A percentile compares a stretch with the other conserved stretches of the same genome.
These are phyloP conservation scores for Populus tomentosa DNA, from an alignment of 441 rosid genomes.

Conservation along the genomic window DNA sequence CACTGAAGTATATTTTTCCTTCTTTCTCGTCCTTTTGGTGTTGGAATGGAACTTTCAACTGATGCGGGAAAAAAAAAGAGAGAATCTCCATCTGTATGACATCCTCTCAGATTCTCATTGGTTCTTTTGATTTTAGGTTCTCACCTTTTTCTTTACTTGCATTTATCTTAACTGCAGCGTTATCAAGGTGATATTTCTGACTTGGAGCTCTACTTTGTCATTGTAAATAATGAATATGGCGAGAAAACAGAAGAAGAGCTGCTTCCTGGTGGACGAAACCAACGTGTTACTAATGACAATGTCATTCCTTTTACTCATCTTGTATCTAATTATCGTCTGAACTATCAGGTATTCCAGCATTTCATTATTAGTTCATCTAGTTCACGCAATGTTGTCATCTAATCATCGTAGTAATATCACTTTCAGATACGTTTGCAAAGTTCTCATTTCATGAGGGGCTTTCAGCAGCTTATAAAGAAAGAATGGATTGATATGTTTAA, in stretches of 20 bases:
- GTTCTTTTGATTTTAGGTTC: conserved; percentile 2
- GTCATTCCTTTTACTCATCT: conserved; percentile 90
- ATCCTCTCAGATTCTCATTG: background rate
- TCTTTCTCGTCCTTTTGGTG: background rate
- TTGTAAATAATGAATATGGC: conserved; percentile 95
- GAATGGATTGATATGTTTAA: conserved; percentile 98
- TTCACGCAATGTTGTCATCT: background rate
- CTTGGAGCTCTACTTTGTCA: conserved; percentile 88
- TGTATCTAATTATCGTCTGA: conserved; percentile 94
- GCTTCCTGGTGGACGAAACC: conserved; percentile 78
- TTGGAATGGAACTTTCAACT: background rate
- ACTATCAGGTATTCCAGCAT: conserved; percentile 59
- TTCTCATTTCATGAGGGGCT: conserved; percentile 87
- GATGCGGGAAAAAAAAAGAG: background rate
- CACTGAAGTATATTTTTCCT: background rate
- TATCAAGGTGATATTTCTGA: conserved; percentile 75
- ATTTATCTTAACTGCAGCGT: conserved; percentile 46
- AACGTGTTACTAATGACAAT: conserved; percentile 82
- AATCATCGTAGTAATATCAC: conserved; percentile 10
- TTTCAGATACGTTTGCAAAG: conserved; percentile 96
- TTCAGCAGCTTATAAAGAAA: conserved; percentile 93
- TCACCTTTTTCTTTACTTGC: background rate
- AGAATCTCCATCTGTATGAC: background rate
- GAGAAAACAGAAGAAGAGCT: conserved; percentile 96
- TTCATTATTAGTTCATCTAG: conserved; percentile 2